Evolutionary conservation across 2,329 filamentous ascomycete species (phyloP), one percentile per base, ranked within the genome.

Genomic region (Onygenales sp.): DNA sequence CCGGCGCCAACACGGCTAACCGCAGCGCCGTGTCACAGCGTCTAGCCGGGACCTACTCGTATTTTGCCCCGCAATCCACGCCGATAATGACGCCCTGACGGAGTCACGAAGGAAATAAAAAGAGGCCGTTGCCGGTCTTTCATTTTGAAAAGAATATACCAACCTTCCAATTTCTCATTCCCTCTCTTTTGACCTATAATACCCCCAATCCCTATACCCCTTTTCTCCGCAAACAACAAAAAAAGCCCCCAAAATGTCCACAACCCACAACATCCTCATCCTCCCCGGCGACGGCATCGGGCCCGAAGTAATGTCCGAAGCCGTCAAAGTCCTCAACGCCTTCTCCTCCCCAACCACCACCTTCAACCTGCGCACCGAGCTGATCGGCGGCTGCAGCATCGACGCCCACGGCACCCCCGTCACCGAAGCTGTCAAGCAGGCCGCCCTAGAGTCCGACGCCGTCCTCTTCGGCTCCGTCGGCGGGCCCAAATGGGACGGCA

Each of bases 381-480:
- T 93, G 45, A 81, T 95, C 52, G 89, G 91, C 60, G 90, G 91
- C 61, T 88, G 90, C 80, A 76, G 86, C 77, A 95, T 95, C 70
- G 83, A 95, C 64, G 81, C 80, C 5, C 81, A 83, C 65, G 87
- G 88, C 59, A 79, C 75, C 49, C 81, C 90, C 27, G 77, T 95
- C 53, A 93, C 88, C 36, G 82, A 90, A 59, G 80, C 84, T 62
- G 87, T 89, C 56, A 86, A 95, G 62, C 74, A 77, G 6, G 88
- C 88, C 21, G 88, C 88, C 58, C 87, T 92, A 66, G 73, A 78
- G 39, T 88, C 89, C 54, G 86, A 94, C 67, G 91, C 90, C 6
- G 85, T 95, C 46, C 83, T 95, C 49, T 85, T 96, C 56, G 90
- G 88, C 54, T 87, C 89, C 61, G 92, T 95, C 60, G 90, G 91